Evolutionary conservation across 345 rosid genomes (phyloP), one percentile per base, ranked within the genome.

Genomic region (Pugionium cornutum): DNA sequence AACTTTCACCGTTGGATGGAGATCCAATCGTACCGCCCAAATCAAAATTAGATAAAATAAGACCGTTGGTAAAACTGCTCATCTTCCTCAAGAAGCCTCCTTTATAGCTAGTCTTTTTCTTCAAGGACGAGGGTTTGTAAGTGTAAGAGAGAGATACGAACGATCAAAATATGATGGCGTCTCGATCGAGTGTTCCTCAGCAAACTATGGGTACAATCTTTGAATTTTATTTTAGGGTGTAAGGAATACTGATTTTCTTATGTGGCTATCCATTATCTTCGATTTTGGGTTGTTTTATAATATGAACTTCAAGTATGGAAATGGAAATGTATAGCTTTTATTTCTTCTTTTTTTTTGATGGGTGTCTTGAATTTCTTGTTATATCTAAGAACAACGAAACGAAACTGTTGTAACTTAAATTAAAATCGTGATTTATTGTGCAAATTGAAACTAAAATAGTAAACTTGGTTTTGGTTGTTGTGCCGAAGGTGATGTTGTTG

Each of bases 61-160:
- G 65, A 68, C 66, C 73, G 73, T 68, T 58, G 55, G 2, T 18
- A 43, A 47, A 69, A 69, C 28, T 7, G 53, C 39, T 53, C 40
- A 53, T 62, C 74, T 53, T 70, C 74, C 9, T 53, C 42, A 62
- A 62, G 74, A 70, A 62, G 75, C 55, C 62, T 59, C 68, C 50
- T 70, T 18, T 18, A 18, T 18, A 18, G 18, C 18, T 4, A 6
- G 6, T 5, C 2, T 28, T 1, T 7, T 50, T 67, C 18, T 18
- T 41, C n/a, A 26, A n/a, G 7, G 5, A 10, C 52, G 11, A 33
- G 45, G n/a, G 30, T 39, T 58, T 10, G 9, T 41, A 10, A 33
- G 44, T 5, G 55, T 37, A 10, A 57, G 29, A 47, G 18, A 27
- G 2, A 35, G 45, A 6, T 1, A 45, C 2, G 7, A 50, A 9